Base-by-base conservation (phyloP, 306 rosid species). In the Castanopsis chinensis region DNA sequence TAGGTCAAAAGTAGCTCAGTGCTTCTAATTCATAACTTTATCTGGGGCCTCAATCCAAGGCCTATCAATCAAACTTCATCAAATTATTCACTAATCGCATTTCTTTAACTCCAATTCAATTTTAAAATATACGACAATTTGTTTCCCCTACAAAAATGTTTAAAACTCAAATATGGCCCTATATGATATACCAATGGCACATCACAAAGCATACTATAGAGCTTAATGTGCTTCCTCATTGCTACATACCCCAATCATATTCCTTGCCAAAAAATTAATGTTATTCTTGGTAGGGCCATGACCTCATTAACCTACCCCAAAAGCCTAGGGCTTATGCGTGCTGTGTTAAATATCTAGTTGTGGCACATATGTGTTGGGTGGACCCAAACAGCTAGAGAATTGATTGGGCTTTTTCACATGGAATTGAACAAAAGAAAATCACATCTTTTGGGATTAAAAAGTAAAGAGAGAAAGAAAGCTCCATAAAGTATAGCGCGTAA, bases 1-100 rank as follows among this genome's bases (percentile, higher is more conserved):
- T 2, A 49, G 55, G 71, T 81, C 59, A 32, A 75, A 78, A 3
- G 41, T 32, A 61, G 73, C 63, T 74, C 88, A 78, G 76, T 45
- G 75, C 79, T 78, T 81, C 69, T 25, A 15, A 35, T 43, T 65
- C 71, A 32, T 19, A 3, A 5, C 8, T 1, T 32, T 67, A 33
- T 37, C 25, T 9, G 28, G 52, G 49, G 51, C 52, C 41, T 30
- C 23, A 28, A 7, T 28, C n/a, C 45, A 28, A 28, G 43, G 21
- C 43, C 70, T 30, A 6, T 3, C 5, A 49, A 6, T 68, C 64
- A 8, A 21, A 74, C 54, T 78, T 81, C 56, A 64, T 79, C 76
- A 55, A 53, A 57, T 57, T 51, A 49, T 78, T 41, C 69, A 75
- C 14, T 65, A 17, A 64, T 30, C 70, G 7, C 18, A 30, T 17